Evolutionary conservation across 108 stramenopile genomes (phyloP), one percentile per base, ranked within the genome.

Genomic region (Bacterosira constricta): DNA sequence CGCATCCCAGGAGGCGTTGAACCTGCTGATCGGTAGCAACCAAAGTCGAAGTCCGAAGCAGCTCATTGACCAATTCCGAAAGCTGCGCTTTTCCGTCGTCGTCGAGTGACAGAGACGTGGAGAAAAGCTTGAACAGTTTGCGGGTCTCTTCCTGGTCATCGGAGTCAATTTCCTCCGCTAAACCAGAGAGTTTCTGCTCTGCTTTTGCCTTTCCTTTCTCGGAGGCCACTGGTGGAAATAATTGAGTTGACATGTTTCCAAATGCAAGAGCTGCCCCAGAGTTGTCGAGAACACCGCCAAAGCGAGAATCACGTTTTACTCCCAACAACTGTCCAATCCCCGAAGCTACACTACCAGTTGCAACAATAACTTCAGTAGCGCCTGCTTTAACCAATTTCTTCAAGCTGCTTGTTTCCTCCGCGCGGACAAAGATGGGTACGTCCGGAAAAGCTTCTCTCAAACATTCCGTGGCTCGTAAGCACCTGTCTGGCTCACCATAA

Each of bases 391-490:
- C 55, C 27, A 89, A 70, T 38, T 83, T 55, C 68, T 83, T 65
- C 12, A 60, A 77, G 8, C 32, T 42, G 17, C 51, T 36, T 30
- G 42, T 46, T 23, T 71, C 63, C 9, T 83, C 73, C 27, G 79
- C 81, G 9, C 85, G 59, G n/a, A 84, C 89, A 51, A 84, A 86
- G 34, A 90, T 90, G 1, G 86, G 86, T 53, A 85, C 82, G 21
- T 84, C 83, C 18, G 89, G 89, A 49, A 87, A 83, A 0, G 75
- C 81, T 9, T 85, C 69, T 46, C 86, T 72, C 45, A 90, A 62
- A 50, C 83, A 66, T 38, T 71, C 66, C 9, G 83, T 83, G 1
- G 86, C 85, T 21, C 72, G 75, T 17, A 87, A 29, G 37, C 86
- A 74, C n/a, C 89, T 69, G 13, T 56, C 73, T 12, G 63, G 52